Conservation (phyloP, 1,284 basidiomycete genomes). For the Irpex rosettiformis region DNA sequence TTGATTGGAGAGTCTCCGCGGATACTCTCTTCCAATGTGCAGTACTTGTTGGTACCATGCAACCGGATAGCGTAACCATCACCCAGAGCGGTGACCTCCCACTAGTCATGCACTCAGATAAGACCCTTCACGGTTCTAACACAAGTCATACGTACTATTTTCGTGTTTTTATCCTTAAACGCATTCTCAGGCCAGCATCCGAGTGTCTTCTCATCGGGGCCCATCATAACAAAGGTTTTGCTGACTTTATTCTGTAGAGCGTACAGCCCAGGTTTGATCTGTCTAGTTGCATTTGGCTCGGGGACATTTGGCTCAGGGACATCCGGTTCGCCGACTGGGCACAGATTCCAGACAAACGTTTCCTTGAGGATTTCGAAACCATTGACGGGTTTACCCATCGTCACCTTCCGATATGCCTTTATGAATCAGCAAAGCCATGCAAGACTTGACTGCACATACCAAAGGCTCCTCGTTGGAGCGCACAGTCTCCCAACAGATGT, state of each 20-base stretch:
- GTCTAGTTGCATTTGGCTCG: background rate
- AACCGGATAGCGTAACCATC: slow-evolving; percentile 11
- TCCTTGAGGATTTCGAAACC: background rate
- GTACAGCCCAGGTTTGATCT: slow-evolving; percentile 9
- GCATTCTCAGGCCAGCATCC: slow-evolving; percentile 5
- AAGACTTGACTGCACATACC: background rate
- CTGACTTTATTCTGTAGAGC: slow-evolving; percentile 11
- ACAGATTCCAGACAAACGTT: slow-evolving; percentile 1
- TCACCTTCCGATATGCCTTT: no score
- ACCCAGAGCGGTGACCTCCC: slow-evolving; percentile 10
- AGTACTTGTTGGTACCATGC: slow-evolving; percentile 11
- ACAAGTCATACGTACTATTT: background rate
- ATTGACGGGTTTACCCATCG: background rate
- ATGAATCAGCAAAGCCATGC: no score
- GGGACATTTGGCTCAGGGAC: background rate
- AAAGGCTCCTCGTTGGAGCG: background rate
- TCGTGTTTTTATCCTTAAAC: slow-evolving; percentile 1
- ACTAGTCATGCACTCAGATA: background rate
- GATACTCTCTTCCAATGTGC: slow-evolving; percentile 5
- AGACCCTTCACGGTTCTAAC: background rate
- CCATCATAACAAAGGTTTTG: slow-evolving; percentile 5
- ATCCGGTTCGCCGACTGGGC: background rate
- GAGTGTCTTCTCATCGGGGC: slow-evolving; percentile 7
- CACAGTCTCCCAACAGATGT: background rate
- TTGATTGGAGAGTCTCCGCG: background rate